phyloP scores from a whole-genome alignment of 2,329 filamentous ascomycete species.

The Penicillium sclerotiorum region DNA sequence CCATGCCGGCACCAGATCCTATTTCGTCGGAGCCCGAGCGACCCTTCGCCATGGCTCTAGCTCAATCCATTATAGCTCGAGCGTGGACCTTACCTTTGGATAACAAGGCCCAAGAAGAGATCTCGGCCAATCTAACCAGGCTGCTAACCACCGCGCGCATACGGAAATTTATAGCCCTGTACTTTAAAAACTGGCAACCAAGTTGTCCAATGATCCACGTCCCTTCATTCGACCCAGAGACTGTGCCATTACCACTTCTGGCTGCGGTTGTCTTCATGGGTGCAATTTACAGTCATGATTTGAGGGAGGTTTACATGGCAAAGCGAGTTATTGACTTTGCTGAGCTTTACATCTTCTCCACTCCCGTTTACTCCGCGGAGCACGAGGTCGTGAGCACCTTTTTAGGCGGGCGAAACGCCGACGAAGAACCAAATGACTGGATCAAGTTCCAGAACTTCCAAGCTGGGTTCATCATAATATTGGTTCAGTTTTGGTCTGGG shows the following conservation, averaged over 20 bases:
- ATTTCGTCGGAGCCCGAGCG: constrained; percentile 43
- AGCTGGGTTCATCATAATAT: constrained; percentile 45
- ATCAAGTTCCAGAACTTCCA: constrained; percentile 45
- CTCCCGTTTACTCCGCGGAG: constrained; percentile 45
- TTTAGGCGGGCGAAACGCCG: constrained; percentile 21
- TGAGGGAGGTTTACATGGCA: constrained; percentile 40
- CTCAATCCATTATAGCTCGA: constrained; percentile 44
- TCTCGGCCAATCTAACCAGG: constrained; percentile 43
- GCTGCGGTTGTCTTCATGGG: constrained; percentile 47
- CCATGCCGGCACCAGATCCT: constrained; percentile 23
- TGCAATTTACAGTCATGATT: constrained; percentile 48
- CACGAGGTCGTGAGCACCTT: constrained; percentile 42
- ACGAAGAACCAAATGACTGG: constrained; percentile 35
- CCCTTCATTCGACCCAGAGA: constrained; percentile 45
- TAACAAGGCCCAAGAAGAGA: constrained; percentile 41
- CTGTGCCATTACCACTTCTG: constrained; percentile 41
- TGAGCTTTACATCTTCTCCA: constrained; percentile 48
- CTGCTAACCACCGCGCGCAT: constrained; percentile 46
- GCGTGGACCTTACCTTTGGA: constrained; percentile 43
- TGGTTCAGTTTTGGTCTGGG: constrained; percentile 50
- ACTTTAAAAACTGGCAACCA: constrained; percentile 51
- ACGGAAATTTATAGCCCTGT: constrained; percentile 44
- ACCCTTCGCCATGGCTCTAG: constrained; percentile 42
- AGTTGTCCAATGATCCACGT: constrained; percentile 49
- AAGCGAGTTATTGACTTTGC: constrained; percentile 47